These are phyloP conservation scores for Cryphonectria parasitica DNA, from an alignment of 2,329 filamentous ascomycete genomes.

Conservation along the genomic window DNA sequence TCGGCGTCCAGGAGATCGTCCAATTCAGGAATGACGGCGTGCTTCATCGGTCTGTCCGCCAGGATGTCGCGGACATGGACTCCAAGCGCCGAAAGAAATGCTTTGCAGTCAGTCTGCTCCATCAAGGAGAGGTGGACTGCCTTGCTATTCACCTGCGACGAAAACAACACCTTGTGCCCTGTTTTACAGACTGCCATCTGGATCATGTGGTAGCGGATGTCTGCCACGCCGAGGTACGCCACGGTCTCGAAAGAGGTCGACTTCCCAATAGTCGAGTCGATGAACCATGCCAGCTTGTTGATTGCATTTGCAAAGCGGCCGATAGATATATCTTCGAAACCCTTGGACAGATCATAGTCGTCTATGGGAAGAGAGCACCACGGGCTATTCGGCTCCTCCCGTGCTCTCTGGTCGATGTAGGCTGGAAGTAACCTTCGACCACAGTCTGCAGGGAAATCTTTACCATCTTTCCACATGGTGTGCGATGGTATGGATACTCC, in stretches of 20 bases:
- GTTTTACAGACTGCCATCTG: slow-evolving; percentile 35
- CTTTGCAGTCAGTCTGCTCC: slow-evolving; percentile 31
- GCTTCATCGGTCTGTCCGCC: slow-evolving; percentile 28
- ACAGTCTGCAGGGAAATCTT: slow-evolving; percentile 14
- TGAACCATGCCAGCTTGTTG: slow-evolving; percentile 33
- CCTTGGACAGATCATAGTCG: slow-evolving; percentile 33
- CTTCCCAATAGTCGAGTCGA: slow-evolving; percentile 28
- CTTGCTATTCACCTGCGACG: slow-evolving; percentile 33
- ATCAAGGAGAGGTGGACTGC: slow-evolving; percentile 31
- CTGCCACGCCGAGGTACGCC: slow-evolving; percentile 31
- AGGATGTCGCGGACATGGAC: slow-evolving; percentile 31
- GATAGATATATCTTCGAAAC: slow-evolving; percentile 33
- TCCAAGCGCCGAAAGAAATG: slow-evolving; percentile 30
- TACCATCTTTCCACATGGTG: slow-evolving; percentile 4
- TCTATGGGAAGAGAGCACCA: slow-evolving; percentile 33
- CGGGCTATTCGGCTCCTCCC: slow-evolving; percentile 27
- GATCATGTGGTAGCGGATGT: slow-evolving; percentile 34
- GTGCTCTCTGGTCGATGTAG: slow-evolving; percentile 31
- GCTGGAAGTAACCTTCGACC: slow-evolving; percentile 30
- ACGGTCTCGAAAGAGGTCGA: slow-evolving; percentile 32
- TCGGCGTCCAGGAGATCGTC: slow-evolving; percentile 27
- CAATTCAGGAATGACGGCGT: slow-evolving; percentile 28
- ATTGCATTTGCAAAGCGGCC: slow-evolving; percentile 31
- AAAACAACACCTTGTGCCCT: slow-evolving; percentile 33
- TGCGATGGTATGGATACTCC: neutral